Base-by-base conservation (phyloP, 345 rosid species). In the Nephelium lappaceum region DNA sequence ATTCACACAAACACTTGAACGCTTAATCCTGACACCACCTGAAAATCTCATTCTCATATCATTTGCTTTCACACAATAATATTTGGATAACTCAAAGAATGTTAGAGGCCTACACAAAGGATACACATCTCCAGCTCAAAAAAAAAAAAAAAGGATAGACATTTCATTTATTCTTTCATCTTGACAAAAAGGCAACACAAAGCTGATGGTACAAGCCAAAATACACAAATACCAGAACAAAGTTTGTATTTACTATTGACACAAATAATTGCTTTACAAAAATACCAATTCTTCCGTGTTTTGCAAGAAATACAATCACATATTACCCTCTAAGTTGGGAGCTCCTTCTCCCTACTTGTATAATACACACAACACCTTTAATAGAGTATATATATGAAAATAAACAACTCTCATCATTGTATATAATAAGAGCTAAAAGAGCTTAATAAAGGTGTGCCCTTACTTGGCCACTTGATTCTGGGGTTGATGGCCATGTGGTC, bases 401-500 rank as follows among this genome's bases (percentile, higher is more conserved):
- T 19, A 72, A 36, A 67, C 14, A 49, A 31, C 58, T 55, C 64
- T n/a, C 58, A 41, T 21, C 23, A 16, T 25, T 16, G 9, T 62
- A 57, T 60, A 21, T 1, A 43, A 67, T 31, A 31, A 31, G 27
- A 14, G 71, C 14, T 55, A 67, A 51, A 24, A 18, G 14, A 31
- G 31, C 57, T 71, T 63, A 25, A 27, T 6, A 25, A 63, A 45
- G 53, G 51, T 45, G 70, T 19, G 19, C 57, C 62, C 23, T 75
- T 47, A 84, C 86, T 78, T 84, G 7, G 73, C 58, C 57, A 25
- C 78, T 66, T 75, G 82, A 81, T 75, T 75, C 67, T 49, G 82
- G 6, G 10, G 72, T 69, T 75, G 84, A 81, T 71, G 70, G 19
- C 80, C 86, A n/a, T 84, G 89, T 19, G 86, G 71, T 79, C 85